Evolutionary conservation across 257 asterid genomes (phyloP).

Genomic region (Lycium barbarum): DNA sequence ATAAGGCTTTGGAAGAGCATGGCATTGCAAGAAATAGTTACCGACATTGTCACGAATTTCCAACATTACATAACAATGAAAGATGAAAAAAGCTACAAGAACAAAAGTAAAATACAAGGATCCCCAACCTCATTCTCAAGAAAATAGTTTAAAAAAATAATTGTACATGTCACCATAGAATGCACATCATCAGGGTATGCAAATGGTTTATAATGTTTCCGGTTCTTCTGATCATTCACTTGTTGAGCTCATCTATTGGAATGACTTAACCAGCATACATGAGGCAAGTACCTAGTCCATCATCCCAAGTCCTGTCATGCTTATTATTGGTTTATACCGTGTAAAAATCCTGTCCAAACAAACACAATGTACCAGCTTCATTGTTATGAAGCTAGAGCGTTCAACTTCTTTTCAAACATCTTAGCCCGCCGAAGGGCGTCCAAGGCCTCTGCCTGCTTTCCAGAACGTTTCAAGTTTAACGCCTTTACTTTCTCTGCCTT

Average conservation of each 20-base stretch:
- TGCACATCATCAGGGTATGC: conserved; percentile 9
- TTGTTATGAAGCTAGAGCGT: conserved; percentile 53
- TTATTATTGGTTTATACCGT: neutral
- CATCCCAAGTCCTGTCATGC: neutral
- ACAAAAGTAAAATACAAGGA: conserved; percentile 23
- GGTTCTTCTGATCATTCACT: neutral
- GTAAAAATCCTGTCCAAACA: neutral
- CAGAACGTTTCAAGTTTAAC: conserved; percentile 76
- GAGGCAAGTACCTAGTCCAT: neutral
- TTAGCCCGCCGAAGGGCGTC: conserved; percentile 79
- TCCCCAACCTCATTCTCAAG: conserved; percentile 11
- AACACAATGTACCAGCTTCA: neutral
- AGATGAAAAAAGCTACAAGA: neutral
- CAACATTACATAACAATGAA: neutral
- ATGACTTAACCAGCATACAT: conserved; percentile 14
- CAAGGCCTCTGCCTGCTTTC: conserved; percentile 90
- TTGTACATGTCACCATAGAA: conserved; percentile 2
- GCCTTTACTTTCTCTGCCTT: conserved; percentile 87
- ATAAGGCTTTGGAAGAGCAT: neutral
- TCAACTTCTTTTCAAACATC: conserved; percentile 79
- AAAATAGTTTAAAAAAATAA: neutral
- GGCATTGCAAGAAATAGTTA: neutral
- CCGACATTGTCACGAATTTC: neutral
- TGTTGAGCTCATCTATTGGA: neutral
- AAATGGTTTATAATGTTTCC: neutral